phyloP scores from a whole-genome alignment of 345 rosid genomes.

The rapeseed (Brassica napus) region DNA sequence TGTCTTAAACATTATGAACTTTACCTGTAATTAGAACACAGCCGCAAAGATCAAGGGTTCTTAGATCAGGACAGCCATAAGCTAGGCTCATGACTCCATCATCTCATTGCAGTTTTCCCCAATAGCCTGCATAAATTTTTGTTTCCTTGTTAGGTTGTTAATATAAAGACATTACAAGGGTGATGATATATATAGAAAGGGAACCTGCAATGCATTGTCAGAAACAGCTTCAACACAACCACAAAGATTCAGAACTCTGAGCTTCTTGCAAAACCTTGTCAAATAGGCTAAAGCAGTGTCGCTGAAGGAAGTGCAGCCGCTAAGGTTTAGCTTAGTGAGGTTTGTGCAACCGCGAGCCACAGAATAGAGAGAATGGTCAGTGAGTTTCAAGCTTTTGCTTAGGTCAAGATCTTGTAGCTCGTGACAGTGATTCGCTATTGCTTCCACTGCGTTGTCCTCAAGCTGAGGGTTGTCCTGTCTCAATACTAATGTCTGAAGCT shows the following conservation, averaged over 20 bases:
- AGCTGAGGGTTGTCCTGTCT: slow-evolving; percentile 94
- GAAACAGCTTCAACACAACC: slow-evolving; percentile 88
- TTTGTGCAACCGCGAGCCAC: slow-evolving; percentile 85
- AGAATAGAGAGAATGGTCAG: slow-evolving; percentile 63
- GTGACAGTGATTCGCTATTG: slow-evolving; percentile 71
- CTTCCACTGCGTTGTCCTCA: slow-evolving; percentile 73
- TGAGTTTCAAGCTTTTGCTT: slow-evolving; percentile 93
- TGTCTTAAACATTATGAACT: neutral
- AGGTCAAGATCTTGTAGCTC: slow-evolving; percentile 89
- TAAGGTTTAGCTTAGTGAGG: slow-evolving; percentile 84
- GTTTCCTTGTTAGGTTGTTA: neutral
- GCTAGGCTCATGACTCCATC: slow-evolving; percentile 83
- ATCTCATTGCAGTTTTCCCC: slow-evolving; percentile 68
- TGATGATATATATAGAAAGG: neutral
- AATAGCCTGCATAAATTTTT: slow-evolving; percentile 56
- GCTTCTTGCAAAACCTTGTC: slow-evolving; percentile 57
- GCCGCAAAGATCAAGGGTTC: slow-evolving; percentile 76
- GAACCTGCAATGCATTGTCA: slow-evolving; percentile 79
- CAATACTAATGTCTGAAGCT: slow-evolving; percentile 65
- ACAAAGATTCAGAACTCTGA: slow-evolving; percentile 79
- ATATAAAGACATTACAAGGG: neutral
- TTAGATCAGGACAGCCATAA: slow-evolving; percentile 84
- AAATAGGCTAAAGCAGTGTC: slow-evolving; percentile 62
- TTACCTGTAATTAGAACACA: slow-evolving; percentile 84
- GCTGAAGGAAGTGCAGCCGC: slow-evolving; percentile 82